phyloP scores from a whole-genome alignment of 2,329 filamentous ascomycete genomes.

The Aspergillus pseudoviridinutans region DNA sequence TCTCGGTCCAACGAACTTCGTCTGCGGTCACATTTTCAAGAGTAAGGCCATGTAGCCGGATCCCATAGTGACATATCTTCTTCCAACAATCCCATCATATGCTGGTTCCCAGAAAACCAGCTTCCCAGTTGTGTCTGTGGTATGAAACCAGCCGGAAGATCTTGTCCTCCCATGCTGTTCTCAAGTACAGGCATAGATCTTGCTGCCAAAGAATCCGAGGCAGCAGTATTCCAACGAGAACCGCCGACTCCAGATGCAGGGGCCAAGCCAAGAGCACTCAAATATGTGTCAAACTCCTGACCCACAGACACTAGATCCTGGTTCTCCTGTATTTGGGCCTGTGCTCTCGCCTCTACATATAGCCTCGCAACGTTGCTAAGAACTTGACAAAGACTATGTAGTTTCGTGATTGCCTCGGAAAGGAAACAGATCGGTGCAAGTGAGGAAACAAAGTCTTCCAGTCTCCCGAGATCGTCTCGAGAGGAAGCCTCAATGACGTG shows the following conservation, averaged over 20 bases:
- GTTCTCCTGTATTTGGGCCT: constrained; percentile 47
- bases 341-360: constrained; percentile 61
- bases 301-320: constrained; percentile 49
- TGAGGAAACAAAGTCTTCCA: constrained; percentile 56
- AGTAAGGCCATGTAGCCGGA: constrained; percentile 10
- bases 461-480: constrained; percentile 49
- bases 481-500: constrained; percentile 51
- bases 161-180: constrained; percentile 14
- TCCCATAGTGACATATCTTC: constrained; percentile 48
- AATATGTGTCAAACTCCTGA: constrained; percentile 61
- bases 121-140: constrained; percentile 50
- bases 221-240: constrained; percentile 5
- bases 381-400: constrained; percentile 60
- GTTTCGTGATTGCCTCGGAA: constrained; percentile 57
- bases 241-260: constrained; percentile 24
- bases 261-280: constrained; percentile 61
- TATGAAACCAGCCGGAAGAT: constrained; percentile 1
- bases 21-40: neutral
- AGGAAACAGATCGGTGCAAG: constrained; percentile 50
- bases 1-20: neutral
- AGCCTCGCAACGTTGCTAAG: constrained; percentile 59
- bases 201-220: neutral
- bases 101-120: constrained; percentile 63
- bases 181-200: constrained; percentile 5
- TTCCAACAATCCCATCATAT: constrained; percentile 63